Conservation (phyloP, 2,329 filamentous ascomycete species). For the Colletotrichum melonis region DNA sequence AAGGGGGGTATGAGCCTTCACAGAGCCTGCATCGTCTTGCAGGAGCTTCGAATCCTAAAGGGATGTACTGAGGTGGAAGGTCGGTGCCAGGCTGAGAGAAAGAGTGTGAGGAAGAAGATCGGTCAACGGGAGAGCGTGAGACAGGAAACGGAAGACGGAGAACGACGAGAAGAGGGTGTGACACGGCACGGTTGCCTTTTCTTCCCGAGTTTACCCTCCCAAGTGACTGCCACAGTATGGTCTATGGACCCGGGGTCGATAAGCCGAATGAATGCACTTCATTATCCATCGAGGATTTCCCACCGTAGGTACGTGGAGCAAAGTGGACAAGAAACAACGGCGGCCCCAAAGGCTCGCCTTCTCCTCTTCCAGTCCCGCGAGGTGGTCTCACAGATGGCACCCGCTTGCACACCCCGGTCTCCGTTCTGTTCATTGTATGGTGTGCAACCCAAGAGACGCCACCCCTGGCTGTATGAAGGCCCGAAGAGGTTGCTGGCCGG, state of each 20-base stretch:
- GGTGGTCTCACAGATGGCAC: slow-evolving; percentile 13
- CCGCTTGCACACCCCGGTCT: background rate
- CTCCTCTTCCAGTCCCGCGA: background rate
- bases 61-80: slow-evolving; percentile 1
- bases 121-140: slow-evolving; percentile 7
- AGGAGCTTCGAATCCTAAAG: slow-evolving; percentile 7
- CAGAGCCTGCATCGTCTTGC: slow-evolving; percentile 26
- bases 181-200: slow-evolving; percentile 18
- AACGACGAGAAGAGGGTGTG: slow-evolving; percentile 32
- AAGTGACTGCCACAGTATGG: too few relatives aligned
- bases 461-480: slow-evolving; percentile 30
- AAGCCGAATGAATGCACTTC: slow-evolving; percentile 18
- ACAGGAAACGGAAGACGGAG: slow-evolving; percentile 7
- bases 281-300: slow-evolving; percentile 8
- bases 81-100: slow-evolving; percentile 5
- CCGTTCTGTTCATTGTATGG: background rate
- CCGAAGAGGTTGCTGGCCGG: slow-evolving; percentile 13
- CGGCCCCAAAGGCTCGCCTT: background rate
- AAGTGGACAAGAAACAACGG: slow-evolving; percentile 8
- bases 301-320: slow-evolving; percentile 30
- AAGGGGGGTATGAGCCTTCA: slow-evolving; percentile 28
- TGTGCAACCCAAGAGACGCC: slow-evolving; percentile 12
- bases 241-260: slow-evolving; percentile 7
- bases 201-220: slow-evolving; percentile 24
- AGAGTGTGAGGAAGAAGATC: slow-evolving; percentile 16